Conservation (phyloP, 2,329 filamentous ascomycete genomes). For the Hymenoscyphus fraxineus region DNA sequence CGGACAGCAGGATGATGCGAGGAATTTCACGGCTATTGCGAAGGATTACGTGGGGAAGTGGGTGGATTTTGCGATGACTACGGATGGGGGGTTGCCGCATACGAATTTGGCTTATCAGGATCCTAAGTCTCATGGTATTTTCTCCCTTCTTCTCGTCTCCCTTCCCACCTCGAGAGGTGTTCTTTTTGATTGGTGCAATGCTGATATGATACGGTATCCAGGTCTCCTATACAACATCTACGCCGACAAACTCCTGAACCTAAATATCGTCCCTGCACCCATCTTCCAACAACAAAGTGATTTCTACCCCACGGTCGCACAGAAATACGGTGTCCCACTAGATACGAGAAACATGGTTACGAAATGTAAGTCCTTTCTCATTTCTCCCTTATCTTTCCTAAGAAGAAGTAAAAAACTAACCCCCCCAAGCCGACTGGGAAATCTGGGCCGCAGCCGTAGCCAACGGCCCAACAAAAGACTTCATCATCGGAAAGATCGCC, state of each 20-base stretch:
- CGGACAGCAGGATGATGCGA: slow-evolving; percentile 53
- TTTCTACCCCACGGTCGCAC: slow-evolving; percentile 70
- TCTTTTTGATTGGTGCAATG: background rate
- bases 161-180: too few species aligned
- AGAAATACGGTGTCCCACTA: slow-evolving; percentile 75
- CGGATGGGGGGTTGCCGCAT: slow-evolving; percentile 56
- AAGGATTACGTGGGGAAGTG: slow-evolving; percentile 69
- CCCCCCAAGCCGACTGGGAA: slow-evolving; percentile 63
- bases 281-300: slow-evolving; percentile 74
- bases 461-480: slow-evolving; percentile 52
- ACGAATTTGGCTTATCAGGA: slow-evolving; percentile 78
- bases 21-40: slow-evolving; percentile 59
- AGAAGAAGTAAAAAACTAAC: background rate
- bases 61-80: slow-evolving; percentile 67
- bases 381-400: too few species aligned
- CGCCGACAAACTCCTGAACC: slow-evolving; percentile 72
- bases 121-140: slow-evolving; percentile 38
- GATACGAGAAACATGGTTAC: slow-evolving; percentile 78
- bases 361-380: slow-evolving; percentile 52
- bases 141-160: background rate
- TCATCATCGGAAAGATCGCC: slow-evolving; percentile 68
- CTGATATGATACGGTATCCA: background rate
- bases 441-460: slow-evolving; percentile 79
- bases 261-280: slow-evolving; percentile 68
- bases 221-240: slow-evolving; percentile 74